Base-by-base conservation (phyloP, 2,329 filamentous ascomycete species). In the Fusarium pseudograminearum region DNA sequence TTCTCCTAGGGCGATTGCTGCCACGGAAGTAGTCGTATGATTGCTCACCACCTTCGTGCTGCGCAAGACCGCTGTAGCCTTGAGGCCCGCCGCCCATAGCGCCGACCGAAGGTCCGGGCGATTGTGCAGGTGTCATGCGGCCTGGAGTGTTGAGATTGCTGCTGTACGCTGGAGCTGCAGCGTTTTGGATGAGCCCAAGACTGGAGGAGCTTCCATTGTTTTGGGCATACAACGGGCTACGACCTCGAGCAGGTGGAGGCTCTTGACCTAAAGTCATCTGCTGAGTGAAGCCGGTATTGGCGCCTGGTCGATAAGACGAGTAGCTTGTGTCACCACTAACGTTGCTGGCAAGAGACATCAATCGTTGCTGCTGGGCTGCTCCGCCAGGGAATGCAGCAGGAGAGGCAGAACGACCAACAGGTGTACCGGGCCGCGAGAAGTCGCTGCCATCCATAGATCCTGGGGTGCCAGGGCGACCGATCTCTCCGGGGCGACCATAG, bases 381-480 rank as follows among this genome's bases (percentile, higher is more conserved):
- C 78, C 74, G 12, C 74, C 74, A 69, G 66, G 76, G 70, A 80
- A 82, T 73, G 56, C 79, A 74, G 54, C 82, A 73, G 72, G 58
- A 7, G 36, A 63, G 11, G 58, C 48, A 36, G 56, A 33, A 16
- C 75, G 73, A 46, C 76, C 74, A 15, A 72, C 48, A 4, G 86
- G 87, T 16, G 86, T 88, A 15, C 80, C 84, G 0, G 87, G 84
- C 31, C 86, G 78, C 0, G 86, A 87, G 4, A 74, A 67, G 20
- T 83, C 83, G 18, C 82, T 82, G 5, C 78, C 80, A 41, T 81
- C 83, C 48, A 83, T 79, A 30, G 86, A 87, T 15, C 84, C 83
- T 0, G 90, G 90, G 0, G 90, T 92, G 20, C 85, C 87, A 0
- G 90, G 86, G 2, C 90, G 84, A 18, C 86, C 79, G 4, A 90